Evolutionary conservation across 306 rosid genomes (phyloP), one percentile per base, ranked within the genome.

Genomic region (Pueraria montana): DNA sequence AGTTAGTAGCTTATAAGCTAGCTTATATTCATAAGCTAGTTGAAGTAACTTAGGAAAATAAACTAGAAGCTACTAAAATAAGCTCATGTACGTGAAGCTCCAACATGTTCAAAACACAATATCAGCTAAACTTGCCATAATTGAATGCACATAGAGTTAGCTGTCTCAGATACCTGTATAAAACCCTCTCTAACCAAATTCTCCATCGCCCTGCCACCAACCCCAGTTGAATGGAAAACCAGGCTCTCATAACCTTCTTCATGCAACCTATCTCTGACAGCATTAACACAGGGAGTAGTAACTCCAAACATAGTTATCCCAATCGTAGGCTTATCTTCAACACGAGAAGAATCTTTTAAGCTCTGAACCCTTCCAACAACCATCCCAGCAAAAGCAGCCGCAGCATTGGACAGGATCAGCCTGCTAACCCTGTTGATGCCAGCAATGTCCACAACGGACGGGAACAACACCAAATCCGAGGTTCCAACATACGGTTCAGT

Each of bases 191-290:
- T 88, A 82, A 93, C 95, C 82, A 95, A 87, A 83, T 88, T 85
- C 90, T 95, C 98, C 98, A 95, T 92, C n/a, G 97, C 98, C 83
- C 87, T 92, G 38, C 98, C 98, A 5, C 98, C 98, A 53, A 95
- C 97, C 69, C 98, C 98, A 59, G 98, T 95, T 34, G 97, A 95
- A 85, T 95, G 98, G 80, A 95, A 95, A 83, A 93, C 94, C 80
- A 95, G 88, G 74, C 91, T 86, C 84, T 93, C 97, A 72, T 87
- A 92, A 69, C 98, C 98, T 81, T 91, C 94, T 63, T 80, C 67
- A 43, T 45, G 88, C 96, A 95, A 86, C 78, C 92, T 87, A 79
- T 92, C 97, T 58, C 75, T 81, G 72, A 91, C 96, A 81, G 86
- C 86, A 83, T 83, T 77, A 52, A 93, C 98, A 82, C 98, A 95